Percentiles rank a stretch among this genome's conserved stretches.
These are phyloP conservation scores for Tricholoma saponaceum DNA, from an alignment of 768 basidiomycete genomes.

Conservation along the genomic window DNA sequence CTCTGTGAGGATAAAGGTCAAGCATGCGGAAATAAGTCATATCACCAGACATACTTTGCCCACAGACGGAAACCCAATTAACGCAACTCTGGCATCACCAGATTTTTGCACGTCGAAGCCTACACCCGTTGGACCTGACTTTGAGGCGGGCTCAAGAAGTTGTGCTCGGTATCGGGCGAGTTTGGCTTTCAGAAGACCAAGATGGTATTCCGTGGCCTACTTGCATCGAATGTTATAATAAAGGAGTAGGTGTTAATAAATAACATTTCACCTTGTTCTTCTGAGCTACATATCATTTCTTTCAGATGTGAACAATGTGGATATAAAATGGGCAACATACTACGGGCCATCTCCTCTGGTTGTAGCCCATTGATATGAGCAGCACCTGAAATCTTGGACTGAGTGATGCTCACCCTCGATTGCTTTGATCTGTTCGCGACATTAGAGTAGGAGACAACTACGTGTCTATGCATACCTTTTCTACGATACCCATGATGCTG, in stretches of 20 bases:
- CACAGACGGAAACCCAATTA: conserved; percentile 96
- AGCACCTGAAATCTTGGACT: background rate
- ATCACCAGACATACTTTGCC: conserved; percentile 56
- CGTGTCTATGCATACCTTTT: conserved; percentile 57
- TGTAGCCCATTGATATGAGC: background rate
- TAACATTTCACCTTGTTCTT: conserved; percentile 80
- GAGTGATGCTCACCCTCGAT: conserved; percentile 72
- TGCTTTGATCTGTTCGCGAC: conserved; percentile 71
- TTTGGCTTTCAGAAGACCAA: conserved; percentile 92
- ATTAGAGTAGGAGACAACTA: conserved; percentile 1
- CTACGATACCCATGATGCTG: conserved; percentile 81
- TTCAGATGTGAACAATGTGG: background rate
- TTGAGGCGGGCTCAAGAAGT: conserved; percentile 86
- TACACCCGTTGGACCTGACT: conserved; percentile 74
- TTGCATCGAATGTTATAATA: conserved; percentile 16
- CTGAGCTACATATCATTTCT: conserved; percentile 53
- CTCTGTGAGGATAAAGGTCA: conserved; percentile 44
- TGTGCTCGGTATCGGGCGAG: conserved; percentile 92
- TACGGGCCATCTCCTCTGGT: conserved; percentile 95
- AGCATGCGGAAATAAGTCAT: background rate
- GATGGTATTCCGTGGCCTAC: conserved; percentile 91
- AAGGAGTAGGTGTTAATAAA: background rate
- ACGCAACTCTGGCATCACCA: conserved; percentile 86
- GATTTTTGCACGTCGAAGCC: conserved; percentile 84
- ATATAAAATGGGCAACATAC: conserved; percentile 42